Base-by-base conservation (phyloP, 192 early-diverging fungal species). In the Dimargaris cristalligena region DNA sequence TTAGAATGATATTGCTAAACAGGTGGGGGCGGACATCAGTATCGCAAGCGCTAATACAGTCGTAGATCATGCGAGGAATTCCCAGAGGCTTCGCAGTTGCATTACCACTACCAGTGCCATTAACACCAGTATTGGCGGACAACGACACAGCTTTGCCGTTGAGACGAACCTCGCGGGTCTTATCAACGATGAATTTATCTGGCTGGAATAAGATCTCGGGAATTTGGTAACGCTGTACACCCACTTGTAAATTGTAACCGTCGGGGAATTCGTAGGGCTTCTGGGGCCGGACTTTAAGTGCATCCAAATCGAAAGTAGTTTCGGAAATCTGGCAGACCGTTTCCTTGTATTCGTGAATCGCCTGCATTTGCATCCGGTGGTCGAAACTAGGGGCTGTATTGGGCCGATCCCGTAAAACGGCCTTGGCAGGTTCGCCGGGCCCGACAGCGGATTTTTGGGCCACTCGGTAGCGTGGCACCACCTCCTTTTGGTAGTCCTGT, bases 191-290 rank as follows among this genome's bases (percentile, higher is more conserved):
- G 52, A 77, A 84, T 34, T 79, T 66, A 50, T 66, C 74, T 25
- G 91, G 91, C 23, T 86, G 78, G 68, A 97, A 97, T 31, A 99
- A 66, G 10, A 82, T 76, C 68, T 99, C 96, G 1, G 93, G 86
- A 20, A 85, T 59, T 56, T 77, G 74, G 66, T 81, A 99, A 33
- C 94, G 78, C 62, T 89, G 79, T 11, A 78, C 57, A 34, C 89
- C 88, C 65, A 90, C 85, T 8, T 77, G 72, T 59, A 81, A 69
- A 63, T 92, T 97, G 71, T 85, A 97, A 28, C 96, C 96, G 61
- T 92, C 84, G 25, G 96, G 86, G 59, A 99, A 92, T 73, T 99
- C 96, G 63, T 86, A 97, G 28, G 83, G 75, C 69, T 91, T 92
- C 48, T 72, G 76, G 33, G 93, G 88, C 41, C 86, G 78, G 23